These are phyloP conservation scores for Colletotrichum lindemuthianum DNA, from an alignment of 2,329 filamentous ascomycete genomes.

Conservation along the genomic window DNA sequence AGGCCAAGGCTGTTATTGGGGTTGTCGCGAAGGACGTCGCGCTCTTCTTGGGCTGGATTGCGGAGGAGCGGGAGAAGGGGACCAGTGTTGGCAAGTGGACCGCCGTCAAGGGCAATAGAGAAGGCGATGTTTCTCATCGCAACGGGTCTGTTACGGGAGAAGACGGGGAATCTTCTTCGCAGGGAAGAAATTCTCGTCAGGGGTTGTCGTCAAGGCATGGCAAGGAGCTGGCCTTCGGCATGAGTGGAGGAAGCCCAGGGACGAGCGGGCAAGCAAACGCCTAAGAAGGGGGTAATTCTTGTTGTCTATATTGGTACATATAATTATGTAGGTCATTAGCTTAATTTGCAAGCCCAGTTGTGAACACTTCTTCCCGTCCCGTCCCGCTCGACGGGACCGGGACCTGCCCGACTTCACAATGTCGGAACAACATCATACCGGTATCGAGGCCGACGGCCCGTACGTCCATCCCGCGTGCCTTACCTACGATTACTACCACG, in stretches of 20 bases:
- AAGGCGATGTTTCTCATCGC: conserved; percentile 7
- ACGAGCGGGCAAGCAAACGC: conserved; percentile 21
- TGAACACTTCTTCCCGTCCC: neutral
- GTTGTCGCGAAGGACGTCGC: conserved; percentile 77
- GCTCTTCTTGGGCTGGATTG: conserved; percentile 72
- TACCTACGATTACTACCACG: too few relatives aligned
- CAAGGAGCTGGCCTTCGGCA: conserved; percentile 4
- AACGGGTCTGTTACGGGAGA: conserved; percentile 17
- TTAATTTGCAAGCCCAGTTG: conserved; percentile 5
- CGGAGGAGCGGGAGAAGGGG: conserved; percentile 50
- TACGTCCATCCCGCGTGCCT: too few relatives aligned
- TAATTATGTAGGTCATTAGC: neutral
- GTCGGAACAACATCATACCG: too few relatives aligned
- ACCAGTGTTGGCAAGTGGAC: conserved; percentile 35
- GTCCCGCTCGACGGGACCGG: too few relatives aligned
- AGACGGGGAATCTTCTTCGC: conserved; percentile 27
- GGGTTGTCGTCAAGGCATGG: conserved; percentile 24
- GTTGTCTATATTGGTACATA: neutral
- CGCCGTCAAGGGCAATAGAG: conserved; percentile 28
- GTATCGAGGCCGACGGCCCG: too few relatives aligned
- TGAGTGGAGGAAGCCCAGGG: conserved; percentile 16
- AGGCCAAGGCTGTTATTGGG: conserved; percentile 70
- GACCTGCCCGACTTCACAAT: too few relatives aligned
- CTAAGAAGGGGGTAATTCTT: neutral
- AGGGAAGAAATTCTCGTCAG: conserved; percentile 28